Percentiles rank a stretch among this genome's conserved stretches.
These are phyloP conservation scores for Theileria luwenshuni DNA, from an alignment of 169 alveolate species.

Conservation along the genomic window DNA sequence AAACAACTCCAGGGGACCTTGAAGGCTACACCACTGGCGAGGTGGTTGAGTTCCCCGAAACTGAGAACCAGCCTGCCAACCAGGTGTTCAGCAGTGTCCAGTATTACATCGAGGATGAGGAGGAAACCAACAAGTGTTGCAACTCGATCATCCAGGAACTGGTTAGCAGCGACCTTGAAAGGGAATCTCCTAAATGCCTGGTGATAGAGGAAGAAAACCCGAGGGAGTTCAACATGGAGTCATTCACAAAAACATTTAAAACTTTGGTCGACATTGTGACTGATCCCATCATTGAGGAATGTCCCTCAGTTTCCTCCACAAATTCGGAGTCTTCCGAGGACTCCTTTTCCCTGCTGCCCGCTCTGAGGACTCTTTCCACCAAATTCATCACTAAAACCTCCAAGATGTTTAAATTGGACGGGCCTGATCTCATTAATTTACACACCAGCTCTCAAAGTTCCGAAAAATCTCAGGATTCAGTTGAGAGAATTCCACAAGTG, in stretches of 20 bases:
- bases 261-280: conserved; percentile 27
- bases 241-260: conserved; percentile 23
- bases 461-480: too few relatives aligned
- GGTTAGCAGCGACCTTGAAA: background rate
- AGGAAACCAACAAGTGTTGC: background rate
- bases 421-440: too few relatives aligned
- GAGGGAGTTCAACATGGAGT: conserved; percentile 19
- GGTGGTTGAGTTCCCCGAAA: background rate
- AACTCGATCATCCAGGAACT: background rate
- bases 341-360: conserved; percentile 12
- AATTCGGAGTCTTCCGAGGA: conserved; percentile 17
- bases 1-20: background rate
- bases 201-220: background rate
- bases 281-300: conserved; percentile 16
- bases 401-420: background rate
- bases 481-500: too few relatives aligned
- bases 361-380: conserved; percentile 3
- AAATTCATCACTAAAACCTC: conserved; percentile 14
- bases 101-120: background rate
- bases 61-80: background rate
- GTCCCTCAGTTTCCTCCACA: conserved; percentile 13
- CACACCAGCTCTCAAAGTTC: too few relatives aligned
- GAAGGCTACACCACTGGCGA: background rate
- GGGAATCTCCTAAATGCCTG: background rate
- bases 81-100: background rate